Evolutionary conservation across 108 stramenopile genomes (phyloP).

Genomic region (Nannochloropsis salina): DNA sequence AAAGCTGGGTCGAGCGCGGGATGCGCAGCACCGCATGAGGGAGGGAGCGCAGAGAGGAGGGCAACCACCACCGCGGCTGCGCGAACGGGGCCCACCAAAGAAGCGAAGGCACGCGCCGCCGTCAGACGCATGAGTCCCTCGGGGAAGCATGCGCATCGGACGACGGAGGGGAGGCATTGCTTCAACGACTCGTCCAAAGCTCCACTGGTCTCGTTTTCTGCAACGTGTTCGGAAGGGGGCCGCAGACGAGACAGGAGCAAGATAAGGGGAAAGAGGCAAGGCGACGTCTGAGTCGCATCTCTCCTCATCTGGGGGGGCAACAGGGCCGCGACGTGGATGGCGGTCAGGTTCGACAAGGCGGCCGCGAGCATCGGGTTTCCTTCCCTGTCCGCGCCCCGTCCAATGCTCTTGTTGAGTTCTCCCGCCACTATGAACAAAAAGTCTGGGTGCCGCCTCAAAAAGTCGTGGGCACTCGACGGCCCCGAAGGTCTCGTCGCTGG

Average conservation of each 20-base stretch:
- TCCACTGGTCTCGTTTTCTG: neutral
- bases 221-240: neutral
- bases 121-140: neutral
- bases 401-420: neutral
- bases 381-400: neutral
- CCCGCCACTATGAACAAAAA: constrained; percentile 10
- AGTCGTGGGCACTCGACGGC: constrained; percentile 2
- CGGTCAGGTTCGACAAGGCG: neutral
- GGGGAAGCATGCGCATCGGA: neutral
- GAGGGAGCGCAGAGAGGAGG: neutral
- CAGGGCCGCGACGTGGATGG: neutral
- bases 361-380: neutral
- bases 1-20: neutral
- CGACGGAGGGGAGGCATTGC: constrained; percentile 9
- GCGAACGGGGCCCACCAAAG: neutral
- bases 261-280: neutral
- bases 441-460: constrained; percentile 1
- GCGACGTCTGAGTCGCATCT: neutral
- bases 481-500: neutral
- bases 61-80: neutral
- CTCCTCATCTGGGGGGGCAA: neutral
- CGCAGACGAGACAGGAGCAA: neutral
- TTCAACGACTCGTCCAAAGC: neutral
- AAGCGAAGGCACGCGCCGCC: neutral
- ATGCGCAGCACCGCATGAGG: neutral